Base-by-base conservation (phyloP, 768 basidiomycete species). In the Lanmaoa rubissima region DNA sequence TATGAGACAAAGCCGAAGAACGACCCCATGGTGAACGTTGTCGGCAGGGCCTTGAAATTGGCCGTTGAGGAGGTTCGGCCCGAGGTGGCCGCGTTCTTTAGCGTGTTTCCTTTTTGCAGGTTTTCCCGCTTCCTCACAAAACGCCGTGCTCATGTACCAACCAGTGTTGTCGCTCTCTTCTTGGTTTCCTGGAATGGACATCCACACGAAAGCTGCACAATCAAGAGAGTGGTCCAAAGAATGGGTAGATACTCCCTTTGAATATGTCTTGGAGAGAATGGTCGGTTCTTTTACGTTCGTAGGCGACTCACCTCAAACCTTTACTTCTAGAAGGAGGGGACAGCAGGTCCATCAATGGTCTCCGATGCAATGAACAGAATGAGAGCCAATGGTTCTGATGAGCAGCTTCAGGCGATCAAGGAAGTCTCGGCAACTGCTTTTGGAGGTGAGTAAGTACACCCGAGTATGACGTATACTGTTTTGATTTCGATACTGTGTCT, bases 131-230 rank as follows among this genome's bases (percentile, higher is more conserved):
- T 31, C 41, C 42, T 42, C 53, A 12, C 32, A 32, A 50, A 10
- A 55, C 62, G 14, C 54, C 53, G 26, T 49, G 21, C 49, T 65
- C 32, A 59, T 21, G 16, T 26, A 59, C 19, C 61, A 61, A 16
- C 57, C 39, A 61, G 66, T 74, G 24, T 60, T 66, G 11, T 58
- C 60, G 12, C 55, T 71, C 16, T 64, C 67, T 19, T 53, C 55
- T 24, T 73, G 71, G 64, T 26, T 72, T 24, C 67, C 72, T 31
- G 72, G 74, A 42, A 62, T 66, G 49, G 48, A 53, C 5, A 66
- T 76, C 54, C 64, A 69, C n/a, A 59, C 31, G 40, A 63, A 63
- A 48, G 70, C 66, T 16, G 47, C 34, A 8, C 51, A 61, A 26
- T 62, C 60, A 43, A 64, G 48, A 34, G 53, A 60, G 38, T 71